A percentile compares a stretch with the other conserved stretches of the same genome.
Conservation (phyloP, 176 grass and related monocot genomes). For the Puccinellia tenuiflora region DNA sequence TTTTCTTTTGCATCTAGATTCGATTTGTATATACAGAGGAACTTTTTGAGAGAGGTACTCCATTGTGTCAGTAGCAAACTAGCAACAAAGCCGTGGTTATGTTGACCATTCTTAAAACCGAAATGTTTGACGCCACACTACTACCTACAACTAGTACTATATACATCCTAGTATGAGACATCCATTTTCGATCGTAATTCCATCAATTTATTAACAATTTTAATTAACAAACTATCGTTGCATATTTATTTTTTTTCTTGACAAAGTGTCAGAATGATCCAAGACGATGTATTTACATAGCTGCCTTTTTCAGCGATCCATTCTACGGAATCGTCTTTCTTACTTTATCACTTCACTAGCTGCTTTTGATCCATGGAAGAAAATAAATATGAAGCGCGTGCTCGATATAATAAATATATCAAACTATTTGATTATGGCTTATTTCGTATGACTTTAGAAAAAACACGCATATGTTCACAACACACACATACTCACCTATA, state of each 20-base stretch:
- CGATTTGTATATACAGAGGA: background rate
- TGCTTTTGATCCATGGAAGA: background rate
- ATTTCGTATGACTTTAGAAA: no score
- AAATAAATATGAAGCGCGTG: no score
- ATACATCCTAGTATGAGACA: background rate
- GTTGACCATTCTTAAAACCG: background rate
- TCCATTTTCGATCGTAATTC: background rate
- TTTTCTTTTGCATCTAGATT: background rate
- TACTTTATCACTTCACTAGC: background rate
- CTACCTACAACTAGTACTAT: background rate
- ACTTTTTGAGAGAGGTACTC: background rate
- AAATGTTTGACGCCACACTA: background rate
- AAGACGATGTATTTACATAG: background rate
- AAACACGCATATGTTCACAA: no score
- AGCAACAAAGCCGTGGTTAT: background rate
- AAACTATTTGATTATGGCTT: no score
- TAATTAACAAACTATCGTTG: background rate
- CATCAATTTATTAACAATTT: background rate
- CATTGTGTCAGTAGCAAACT: background rate
- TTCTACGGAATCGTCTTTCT: no score
- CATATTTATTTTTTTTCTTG: background rate
- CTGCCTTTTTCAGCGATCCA: no score
- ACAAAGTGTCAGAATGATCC: background rate
- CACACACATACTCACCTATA: no score
- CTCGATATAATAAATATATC: no score